These are phyloP conservation scores for Phytophthora sp. DNA, from an alignment of 352 stramenopile species.

Conservation along the genomic window DNA sequence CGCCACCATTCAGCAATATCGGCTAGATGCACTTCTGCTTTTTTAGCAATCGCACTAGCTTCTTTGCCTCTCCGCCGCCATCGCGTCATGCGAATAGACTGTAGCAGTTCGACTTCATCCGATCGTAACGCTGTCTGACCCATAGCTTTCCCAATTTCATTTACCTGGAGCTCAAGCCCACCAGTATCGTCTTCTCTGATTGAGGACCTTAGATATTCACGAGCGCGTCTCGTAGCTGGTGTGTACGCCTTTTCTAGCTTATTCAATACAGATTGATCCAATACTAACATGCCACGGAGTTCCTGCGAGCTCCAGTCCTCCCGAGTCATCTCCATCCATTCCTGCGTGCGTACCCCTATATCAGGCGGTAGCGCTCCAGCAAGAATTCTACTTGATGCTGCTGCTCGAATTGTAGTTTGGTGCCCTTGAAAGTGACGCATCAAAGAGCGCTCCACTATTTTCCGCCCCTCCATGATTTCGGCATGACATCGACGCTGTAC, in stretches of 20 bases:
- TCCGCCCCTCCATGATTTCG: slow-evolving; percentile 7
- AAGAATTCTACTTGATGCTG: slow-evolving; percentile 14
- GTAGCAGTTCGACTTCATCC: slow-evolving; percentile 11
- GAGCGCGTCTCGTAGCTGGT: slow-evolving; percentile 21
- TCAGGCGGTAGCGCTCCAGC: background rate
- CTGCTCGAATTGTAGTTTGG: slow-evolving; percentile 36
- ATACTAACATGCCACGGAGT: slow-evolving; percentile 45
- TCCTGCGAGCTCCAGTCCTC: slow-evolving; percentile 56
- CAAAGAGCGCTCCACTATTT: slow-evolving; percentile 6
- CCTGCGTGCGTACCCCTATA: slow-evolving; percentile 1
- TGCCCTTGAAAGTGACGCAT: slow-evolving; percentile 50
- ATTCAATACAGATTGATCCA: slow-evolving; percentile 46
- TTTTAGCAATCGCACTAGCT: slow-evolving; percentile 6
- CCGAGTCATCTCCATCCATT: slow-evolving; percentile 63
- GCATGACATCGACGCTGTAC: background rate
- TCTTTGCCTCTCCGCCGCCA: slow-evolving; percentile 23
- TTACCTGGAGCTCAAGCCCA: slow-evolving; percentile 28
- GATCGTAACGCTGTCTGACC: background rate
- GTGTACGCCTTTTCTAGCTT: slow-evolving; percentile 31
- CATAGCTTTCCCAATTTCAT: slow-evolving; percentile 42
- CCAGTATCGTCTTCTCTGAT: background rate
- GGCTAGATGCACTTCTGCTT: slow-evolving; percentile 22
- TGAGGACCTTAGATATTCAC: slow-evolving; percentile 7
- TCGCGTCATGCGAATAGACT: slow-evolving; percentile 24
- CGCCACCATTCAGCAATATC: slow-evolving; percentile 74